A percentile compares a stretch with the other conserved stretches of the same genome.
phyloP scores from a whole-genome alignment of 352 stramenopile species.

The Globisporangium iwayamae region DNA sequence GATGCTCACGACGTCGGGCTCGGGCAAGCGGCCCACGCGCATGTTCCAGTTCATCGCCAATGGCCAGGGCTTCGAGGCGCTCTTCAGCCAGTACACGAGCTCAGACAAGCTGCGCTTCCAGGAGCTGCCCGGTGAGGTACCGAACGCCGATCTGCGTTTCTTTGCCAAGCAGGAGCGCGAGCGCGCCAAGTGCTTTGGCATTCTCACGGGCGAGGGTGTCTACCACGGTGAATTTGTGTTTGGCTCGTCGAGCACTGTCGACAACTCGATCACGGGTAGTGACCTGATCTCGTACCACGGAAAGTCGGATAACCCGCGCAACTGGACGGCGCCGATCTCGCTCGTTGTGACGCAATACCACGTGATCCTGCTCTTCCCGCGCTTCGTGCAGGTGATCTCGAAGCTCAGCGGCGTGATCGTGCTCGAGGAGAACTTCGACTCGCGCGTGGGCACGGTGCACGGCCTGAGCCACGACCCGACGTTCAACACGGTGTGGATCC shows the following conservation, averaged over 20 bases:
- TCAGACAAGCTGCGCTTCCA: slow-evolving; percentile 85
- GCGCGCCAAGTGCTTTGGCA: slow-evolving; percentile 85
- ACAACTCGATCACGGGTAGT: slow-evolving; percentile 78
- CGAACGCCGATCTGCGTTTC: slow-evolving; percentile 71
- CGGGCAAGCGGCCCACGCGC: slow-evolving; percentile 80
- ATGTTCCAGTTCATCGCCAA: slow-evolving; percentile 91
- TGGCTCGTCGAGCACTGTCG: slow-evolving; percentile 59
- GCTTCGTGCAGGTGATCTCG: slow-evolving; percentile 79
- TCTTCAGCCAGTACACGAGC: slow-evolving; percentile 85
- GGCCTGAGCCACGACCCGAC: slow-evolving; percentile 68
- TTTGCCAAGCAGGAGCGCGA: slow-evolving; percentile 79
- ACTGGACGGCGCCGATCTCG: slow-evolving; percentile 70
- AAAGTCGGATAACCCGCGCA: slow-evolving; percentile 47
- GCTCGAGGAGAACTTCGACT: slow-evolving; percentile 80
- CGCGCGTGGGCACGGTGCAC: slow-evolving; percentile 67
- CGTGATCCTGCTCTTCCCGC: slow-evolving; percentile 86
- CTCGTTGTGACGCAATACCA: slow-evolving; percentile 91
- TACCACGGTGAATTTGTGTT: slow-evolving; percentile 89
- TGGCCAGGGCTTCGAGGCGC: slow-evolving; percentile 61
- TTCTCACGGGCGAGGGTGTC: slow-evolving; percentile 88
- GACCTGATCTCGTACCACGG: slow-evolving; percentile 70
- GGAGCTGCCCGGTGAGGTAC: slow-evolving; percentile 86
- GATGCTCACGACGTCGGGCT: slow-evolving; percentile 82
- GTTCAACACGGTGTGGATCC: slow-evolving; percentile 81
- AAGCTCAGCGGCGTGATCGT: slow-evolving; percentile 87